phyloP scores from a whole-genome alignment of 73 alveolate species.

The Tetrahymena borealis region DNA sequence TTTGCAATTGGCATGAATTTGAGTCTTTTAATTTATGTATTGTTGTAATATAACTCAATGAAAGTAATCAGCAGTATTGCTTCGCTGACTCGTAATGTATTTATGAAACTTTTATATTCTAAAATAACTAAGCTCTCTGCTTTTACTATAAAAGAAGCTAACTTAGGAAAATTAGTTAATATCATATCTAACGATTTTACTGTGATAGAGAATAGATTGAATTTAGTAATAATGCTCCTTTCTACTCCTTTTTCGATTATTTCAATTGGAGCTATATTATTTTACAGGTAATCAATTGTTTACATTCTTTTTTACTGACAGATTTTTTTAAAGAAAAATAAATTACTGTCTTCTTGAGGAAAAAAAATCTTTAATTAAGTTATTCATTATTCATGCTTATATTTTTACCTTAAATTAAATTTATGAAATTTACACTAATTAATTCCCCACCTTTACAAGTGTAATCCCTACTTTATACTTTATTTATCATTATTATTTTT shows the following conservation, averaged over 20 bases:
- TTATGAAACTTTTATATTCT: not conserved
- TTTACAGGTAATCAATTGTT: not conserved
- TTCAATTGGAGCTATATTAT: not conserved
- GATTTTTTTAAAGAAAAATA: too few species aligned
- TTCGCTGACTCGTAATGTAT: not conserved
- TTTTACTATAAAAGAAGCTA: not conserved
- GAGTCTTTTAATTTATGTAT: not conserved
- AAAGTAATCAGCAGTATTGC: not conserved
- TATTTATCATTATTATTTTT: too few species aligned
- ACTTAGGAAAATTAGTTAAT: conserved; percentile 24
- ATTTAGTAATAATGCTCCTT: not conserved
- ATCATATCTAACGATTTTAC: conserved; percentile 14
- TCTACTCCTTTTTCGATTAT: conserved; percentile 12
- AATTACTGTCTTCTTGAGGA: too few species aligned
- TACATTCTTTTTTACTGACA: not conserved
- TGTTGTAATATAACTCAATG: not conserved
- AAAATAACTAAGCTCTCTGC: not conserved
- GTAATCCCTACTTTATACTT: too few species aligned
- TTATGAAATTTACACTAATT: not conserved
- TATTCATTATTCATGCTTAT: not conserved
- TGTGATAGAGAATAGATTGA: not conserved
- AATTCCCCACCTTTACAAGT: too few species aligned
- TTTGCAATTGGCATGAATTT: not conserved
- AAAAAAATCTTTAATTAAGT: not conserved
- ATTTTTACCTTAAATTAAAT: not conserved